Percentiles rank a stretch among this genome's conserved stretches.
phyloP scores from a whole-genome alignment of 2,329 filamentous ascomycete genomes.

The Myriosclerotinia scirpicola region DNA sequence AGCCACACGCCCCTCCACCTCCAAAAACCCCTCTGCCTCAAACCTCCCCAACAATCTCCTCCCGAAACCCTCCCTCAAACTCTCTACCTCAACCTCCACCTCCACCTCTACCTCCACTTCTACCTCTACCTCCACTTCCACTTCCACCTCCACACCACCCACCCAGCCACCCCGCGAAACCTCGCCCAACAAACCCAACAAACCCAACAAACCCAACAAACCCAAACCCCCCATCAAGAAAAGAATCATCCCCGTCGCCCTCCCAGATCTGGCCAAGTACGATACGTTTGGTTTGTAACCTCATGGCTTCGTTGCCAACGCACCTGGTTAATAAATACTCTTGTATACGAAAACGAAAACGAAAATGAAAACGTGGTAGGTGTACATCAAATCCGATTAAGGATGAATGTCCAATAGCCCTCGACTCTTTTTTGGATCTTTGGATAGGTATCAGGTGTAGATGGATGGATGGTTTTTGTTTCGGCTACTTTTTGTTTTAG shows the following conservation, averaged over 20 bases:
- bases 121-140: too few relatives aligned
- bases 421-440: too few relatives aligned
- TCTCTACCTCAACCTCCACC: not conserved
- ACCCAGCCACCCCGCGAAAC: not conserved
- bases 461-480: not conserved
- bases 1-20: not conserved
- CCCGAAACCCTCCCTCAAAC: not conserved
- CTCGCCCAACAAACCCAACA: not conserved
- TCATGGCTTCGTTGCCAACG: not conserved
- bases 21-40: not conserved
- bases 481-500: too few relatives aligned
- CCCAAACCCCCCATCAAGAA: not conserved
- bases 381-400: too few relatives aligned
- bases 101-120: too few relatives aligned
- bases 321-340: not conserved
- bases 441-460: too few relatives aligned
- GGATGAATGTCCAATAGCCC: not conserved
- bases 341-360: too few relatives aligned
- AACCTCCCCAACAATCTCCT: not conserved
- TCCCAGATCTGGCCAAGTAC: conserved; percentile 3
- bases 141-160: too few relatives aligned
- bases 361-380: too few relatives aligned
- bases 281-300: not conserved
- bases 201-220: too few relatives aligned
- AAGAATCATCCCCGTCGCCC: not conserved